These are phyloP conservation scores for Vanrija pseudolonga DNA, from an alignment of 1,284 basidiomycete genomes.

Conservation along the genomic window DNA sequence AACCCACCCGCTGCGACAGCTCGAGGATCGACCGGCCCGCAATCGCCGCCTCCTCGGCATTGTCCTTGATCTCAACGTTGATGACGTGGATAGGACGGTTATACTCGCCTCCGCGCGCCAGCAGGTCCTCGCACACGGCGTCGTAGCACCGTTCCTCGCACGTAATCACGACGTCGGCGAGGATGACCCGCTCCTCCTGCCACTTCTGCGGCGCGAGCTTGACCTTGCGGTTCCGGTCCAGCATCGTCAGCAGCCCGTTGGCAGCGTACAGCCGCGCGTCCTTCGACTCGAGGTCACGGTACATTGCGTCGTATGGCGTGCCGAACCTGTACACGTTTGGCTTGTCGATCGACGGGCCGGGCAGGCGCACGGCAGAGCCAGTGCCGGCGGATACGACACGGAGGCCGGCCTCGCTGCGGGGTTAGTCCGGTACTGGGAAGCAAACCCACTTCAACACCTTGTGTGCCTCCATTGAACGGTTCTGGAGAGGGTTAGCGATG, in stretches of 20 bases:
- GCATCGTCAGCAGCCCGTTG: slow-evolving; percentile 95
- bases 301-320: slow-evolving; percentile 97
- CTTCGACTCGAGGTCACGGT: slow-evolving; percentile 82
- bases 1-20: slow-evolving; percentile 78
- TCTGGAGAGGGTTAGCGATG: slow-evolving; percentile 56
- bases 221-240: slow-evolving; percentile 89
- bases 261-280: slow-evolving; percentile 88
- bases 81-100: slow-evolving; percentile 94
- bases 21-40: slow-evolving; percentile 95
- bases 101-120: slow-evolving; percentile 82
- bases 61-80: slow-evolving; percentile 99
- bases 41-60: slow-evolving; percentile 94
- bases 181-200: slow-evolving; percentile 76
- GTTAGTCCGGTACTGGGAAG: not conserved
- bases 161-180: slow-evolving; percentile 95
- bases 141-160: slow-evolving; percentile 99
- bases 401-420: slow-evolving; percentile 67
- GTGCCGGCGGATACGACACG: slow-evolving; percentile 92
- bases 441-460: slow-evolving; percentile 73
- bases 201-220: slow-evolving; percentile 93
- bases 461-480: slow-evolving; percentile 99
- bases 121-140: slow-evolving; percentile 93
- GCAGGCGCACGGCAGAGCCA: slow-evolving; percentile 92
- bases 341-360: slow-evolving; percentile 93
- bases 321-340: slow-evolving; percentile 98